Base-by-base conservation (phyloP, 169 alveolate species). In the Cryptosporidium muris region DNA sequence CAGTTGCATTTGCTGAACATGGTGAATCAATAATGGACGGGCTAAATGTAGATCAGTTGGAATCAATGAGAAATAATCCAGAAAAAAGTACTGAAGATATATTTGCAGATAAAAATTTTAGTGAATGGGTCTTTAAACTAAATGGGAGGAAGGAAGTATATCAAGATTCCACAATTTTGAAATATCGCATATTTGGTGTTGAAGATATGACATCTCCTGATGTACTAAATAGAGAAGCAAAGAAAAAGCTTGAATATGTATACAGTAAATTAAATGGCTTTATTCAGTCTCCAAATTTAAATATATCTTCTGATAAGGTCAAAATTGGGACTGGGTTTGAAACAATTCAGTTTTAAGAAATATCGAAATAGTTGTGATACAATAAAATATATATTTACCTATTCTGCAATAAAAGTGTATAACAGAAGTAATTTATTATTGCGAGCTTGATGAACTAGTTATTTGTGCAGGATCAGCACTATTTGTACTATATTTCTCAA, bases 1-100 rank as follows among this genome's bases (percentile, higher is more conserved):
- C 85, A 0, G 85, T 74, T 12, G 85, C 85, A 9, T 74, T 74
- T 74, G 85, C 85, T 25, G 85, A 74, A 60, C 85, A 74, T 36
- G 85, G 85, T n/a, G 85, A 74, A 43, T 12, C 85, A 42, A 74
- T 74, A 42, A 74, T 74, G 85, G 85, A 45, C 12, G 85, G 85
- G 3, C 47, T 74, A 2, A 14, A 66, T 2, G 64, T 54, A 0
- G 85, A 74, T 47, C 42, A 58, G 9, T 60, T 74, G 8, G 85
- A 74, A 25, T 53, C 85, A 8, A 45, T 74, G 4, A 74, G 54
- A 14, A 68, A 74, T 6, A 54, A 74, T 25, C 36, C 68, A 3
- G 85, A 74, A 1, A 74, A 60, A 49, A 74, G 54, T 58, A 74
- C 85, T 4, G 74, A 74, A 34, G 85, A 74, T 11, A 47, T 5